These are phyloP conservation scores for Chaetomium fimeti DNA, from an alignment of 495 filamentous ascomycete species.

Conservation along the genomic window DNA sequence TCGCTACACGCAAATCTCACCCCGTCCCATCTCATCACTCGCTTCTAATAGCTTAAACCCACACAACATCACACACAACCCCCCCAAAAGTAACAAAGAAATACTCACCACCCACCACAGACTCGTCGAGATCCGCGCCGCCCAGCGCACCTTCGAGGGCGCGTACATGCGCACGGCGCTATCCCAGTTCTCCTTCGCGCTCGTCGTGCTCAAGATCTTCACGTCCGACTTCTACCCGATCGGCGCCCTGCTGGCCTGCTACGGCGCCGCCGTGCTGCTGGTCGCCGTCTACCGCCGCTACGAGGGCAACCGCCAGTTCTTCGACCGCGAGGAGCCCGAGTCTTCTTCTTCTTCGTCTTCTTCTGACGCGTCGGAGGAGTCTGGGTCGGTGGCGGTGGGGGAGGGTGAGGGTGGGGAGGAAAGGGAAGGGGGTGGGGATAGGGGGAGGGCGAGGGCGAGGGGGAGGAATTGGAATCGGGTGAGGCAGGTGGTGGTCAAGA, in stretches of 20 bases:
- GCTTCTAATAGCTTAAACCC: too few relatives aligned
- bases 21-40: too few relatives aligned
- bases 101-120: constrained; percentile 29
- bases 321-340: constrained; percentile 55
- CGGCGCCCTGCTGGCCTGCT: constrained; percentile 86
- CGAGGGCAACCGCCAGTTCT: constrained; percentile 92
- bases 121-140: constrained; percentile 88
- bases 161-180: constrained; percentile 94
- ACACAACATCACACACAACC: background rate
- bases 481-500: constrained; percentile 36
- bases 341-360: background rate
- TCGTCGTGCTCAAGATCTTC: constrained; percentile 95
- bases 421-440: constrained; percentile 13
- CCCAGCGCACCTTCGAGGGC: constrained; percentile 94
- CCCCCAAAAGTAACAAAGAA: background rate
- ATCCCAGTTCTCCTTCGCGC: constrained; percentile 88
- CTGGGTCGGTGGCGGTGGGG: background rate
- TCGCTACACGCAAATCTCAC: too few relatives aligned
- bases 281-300: constrained; percentile 79
- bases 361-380: background rate
- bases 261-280: constrained; percentile 78
- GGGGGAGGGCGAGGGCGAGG: background rate
- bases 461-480: background rate
- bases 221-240: constrained; percentile 92
- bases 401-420: constrained; percentile 25